A percentile compares a stretch with the other conserved stretches of the same genome.
Evolutionary conservation across 2,329 filamentous ascomycete genomes (phyloP).

Genomic region (Xylariaceae sp.): DNA sequence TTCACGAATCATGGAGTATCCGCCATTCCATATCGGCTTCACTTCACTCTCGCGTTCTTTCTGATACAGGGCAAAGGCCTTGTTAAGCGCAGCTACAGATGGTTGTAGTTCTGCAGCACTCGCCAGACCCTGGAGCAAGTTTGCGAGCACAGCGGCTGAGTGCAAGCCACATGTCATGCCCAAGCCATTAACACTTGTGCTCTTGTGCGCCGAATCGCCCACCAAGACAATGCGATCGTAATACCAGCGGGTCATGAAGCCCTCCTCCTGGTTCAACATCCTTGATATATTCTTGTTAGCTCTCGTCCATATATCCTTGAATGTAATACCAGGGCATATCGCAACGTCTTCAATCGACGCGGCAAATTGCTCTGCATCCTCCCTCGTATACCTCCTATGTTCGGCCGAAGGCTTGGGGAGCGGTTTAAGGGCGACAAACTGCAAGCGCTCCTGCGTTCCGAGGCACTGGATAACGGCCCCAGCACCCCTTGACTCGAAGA

Average conservation of each 20-base stretch:
- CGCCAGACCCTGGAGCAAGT: constrained; percentile 2
- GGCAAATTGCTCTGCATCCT: constrained; percentile 4
- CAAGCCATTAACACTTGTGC: constrained; percentile 5
- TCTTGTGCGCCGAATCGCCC: constrained; percentile 5
- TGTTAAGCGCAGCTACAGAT: neutral
- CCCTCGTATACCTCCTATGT: constrained; percentile 4
- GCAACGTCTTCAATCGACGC: neutral
- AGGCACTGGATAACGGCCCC: neutral
- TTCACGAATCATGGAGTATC: constrained; percentile 1
- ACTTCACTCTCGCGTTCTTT: neutral
- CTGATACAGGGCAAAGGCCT: constrained; percentile 12
- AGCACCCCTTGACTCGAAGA: neutral
- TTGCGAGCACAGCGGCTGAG: constrained; percentile 6
- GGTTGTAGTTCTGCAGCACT: constrained; percentile 4
- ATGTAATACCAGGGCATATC: constrained; percentile 6
- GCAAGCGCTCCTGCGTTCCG: neutral
- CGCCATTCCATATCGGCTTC: neutral
- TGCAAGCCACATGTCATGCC: constrained; percentile 7
- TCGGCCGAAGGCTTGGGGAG: constrained; percentile 1
- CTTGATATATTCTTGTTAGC: neutral
- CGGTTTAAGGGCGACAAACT: neutral
- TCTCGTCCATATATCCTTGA: constrained; percentile 8
- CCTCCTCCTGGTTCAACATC: constrained; percentile 12
- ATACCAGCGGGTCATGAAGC: constrained; percentile 7
- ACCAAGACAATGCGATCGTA: constrained; percentile 5